These are phyloP conservation scores for Monoraphidium neglectum DNA, from an alignment of 139 green algal species.

Conservation along the genomic window DNA sequence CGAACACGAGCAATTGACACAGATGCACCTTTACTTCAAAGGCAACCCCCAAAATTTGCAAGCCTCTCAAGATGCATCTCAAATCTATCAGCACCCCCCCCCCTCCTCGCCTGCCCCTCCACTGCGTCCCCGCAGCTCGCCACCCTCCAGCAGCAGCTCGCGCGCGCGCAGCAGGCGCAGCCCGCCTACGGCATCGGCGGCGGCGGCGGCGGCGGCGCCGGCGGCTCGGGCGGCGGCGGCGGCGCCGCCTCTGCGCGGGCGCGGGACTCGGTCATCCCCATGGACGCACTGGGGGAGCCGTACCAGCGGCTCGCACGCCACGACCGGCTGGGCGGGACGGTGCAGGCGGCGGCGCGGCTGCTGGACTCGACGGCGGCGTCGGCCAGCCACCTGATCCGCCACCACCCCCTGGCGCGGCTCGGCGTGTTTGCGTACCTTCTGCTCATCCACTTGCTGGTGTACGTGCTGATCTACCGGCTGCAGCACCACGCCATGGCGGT, in stretches of 20 bases:
- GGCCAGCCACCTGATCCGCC: slow-evolving; percentile 60
- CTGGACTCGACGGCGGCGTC: slow-evolving; percentile 52
- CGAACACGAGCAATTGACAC: too few species aligned
- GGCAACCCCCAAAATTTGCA: too few species aligned
- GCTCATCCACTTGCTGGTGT: slow-evolving; percentile 77
- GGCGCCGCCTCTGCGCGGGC: not conserved
- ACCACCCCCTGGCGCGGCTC: slow-evolving; percentile 76
- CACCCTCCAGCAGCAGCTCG: slow-evolving; percentile 14
- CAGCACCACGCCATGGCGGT: slow-evolving; percentile 39
- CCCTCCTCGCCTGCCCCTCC: too few species aligned
- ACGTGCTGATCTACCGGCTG: slow-evolving; percentile 63
- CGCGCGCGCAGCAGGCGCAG: too few species aligned
- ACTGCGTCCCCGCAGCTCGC: too few species aligned
- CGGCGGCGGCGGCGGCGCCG: slow-evolving; percentile 14
- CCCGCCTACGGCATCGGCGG: too few species aligned
- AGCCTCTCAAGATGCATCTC: too few species aligned
- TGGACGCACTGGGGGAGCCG: slow-evolving; percentile 71
- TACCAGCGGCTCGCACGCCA: slow-evolving; percentile 57
- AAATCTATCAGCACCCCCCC: too few species aligned
- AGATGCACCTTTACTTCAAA: too few species aligned
- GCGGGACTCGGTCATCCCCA: slow-evolving; percentile 66
- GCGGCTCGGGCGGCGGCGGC: not conserved
- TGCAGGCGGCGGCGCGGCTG: slow-evolving; percentile 47
- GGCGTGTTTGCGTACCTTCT: slow-evolving; percentile 67
- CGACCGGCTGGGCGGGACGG: slow-evolving; percentile 28